phyloP scores from a whole-genome alignment of 805 yeast genomes.

The Cyberlindnera americana region DNA sequence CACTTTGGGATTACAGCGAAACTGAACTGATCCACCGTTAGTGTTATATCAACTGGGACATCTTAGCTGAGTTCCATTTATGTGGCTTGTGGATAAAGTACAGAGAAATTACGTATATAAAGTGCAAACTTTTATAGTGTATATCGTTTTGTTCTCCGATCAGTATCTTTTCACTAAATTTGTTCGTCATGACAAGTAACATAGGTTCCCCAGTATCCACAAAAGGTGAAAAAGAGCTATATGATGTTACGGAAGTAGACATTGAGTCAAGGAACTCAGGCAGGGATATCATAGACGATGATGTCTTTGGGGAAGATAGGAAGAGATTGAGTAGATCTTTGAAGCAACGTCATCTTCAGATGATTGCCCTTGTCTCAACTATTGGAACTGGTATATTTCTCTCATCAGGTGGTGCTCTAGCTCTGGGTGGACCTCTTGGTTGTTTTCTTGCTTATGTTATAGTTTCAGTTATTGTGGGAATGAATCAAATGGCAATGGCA shows the following conservation, averaged over 20 bases:
- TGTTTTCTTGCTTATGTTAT: slow-evolving; percentile 31
- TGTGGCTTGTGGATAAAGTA: too few relatives aligned
- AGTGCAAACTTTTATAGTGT: too few relatives aligned
- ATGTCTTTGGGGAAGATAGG: slow-evolving; percentile 10
- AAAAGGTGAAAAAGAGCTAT: neutral
- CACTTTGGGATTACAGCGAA: too few relatives aligned
- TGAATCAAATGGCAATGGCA: slow-evolving; percentile 37
- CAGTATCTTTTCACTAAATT: too few relatives aligned
- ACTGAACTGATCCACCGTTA: too few relatives aligned
- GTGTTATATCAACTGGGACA: too few relatives aligned
- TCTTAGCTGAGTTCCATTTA: too few relatives aligned
- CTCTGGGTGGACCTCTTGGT: slow-evolving; percentile 34
- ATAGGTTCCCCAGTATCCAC: too few relatives aligned
- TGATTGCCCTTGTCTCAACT: slow-evolving; percentile 47
- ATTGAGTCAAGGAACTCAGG: neutral
- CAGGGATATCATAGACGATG: neutral
- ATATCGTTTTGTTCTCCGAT: too few relatives aligned
- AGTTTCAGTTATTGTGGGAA: slow-evolving; percentile 35
- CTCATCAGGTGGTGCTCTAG: slow-evolving; percentile 35
- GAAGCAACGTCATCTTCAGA: slow-evolving; percentile 37
- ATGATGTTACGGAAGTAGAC: neutral
- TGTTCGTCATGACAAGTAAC: too few relatives aligned
- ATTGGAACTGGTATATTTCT: slow-evolving; percentile 41
- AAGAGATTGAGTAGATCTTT: slow-evolving; percentile 8
- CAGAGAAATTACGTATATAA: too few relatives aligned